Evolutionary conservation across 2,329 filamentous ascomycete species (phyloP), one percentile per base, ranked within the genome.

Genomic region (Drechslerella dactyloides): DNA sequence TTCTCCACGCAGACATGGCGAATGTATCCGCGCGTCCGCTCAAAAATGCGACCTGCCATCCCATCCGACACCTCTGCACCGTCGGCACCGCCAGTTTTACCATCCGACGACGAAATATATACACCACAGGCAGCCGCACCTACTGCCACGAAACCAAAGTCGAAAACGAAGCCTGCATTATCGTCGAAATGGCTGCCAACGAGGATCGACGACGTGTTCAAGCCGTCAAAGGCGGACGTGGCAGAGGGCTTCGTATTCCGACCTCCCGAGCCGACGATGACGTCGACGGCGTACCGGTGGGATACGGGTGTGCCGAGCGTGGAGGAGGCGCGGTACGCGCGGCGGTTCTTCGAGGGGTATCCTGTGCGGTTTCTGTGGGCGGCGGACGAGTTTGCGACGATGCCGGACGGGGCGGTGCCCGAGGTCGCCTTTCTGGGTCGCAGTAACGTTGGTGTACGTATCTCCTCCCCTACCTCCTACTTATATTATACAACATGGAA

Each of bases 391-490:
- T 90, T 90, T 79, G 85, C 84, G 74, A 80, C 81, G 2, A 84
- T 88, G 68, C 84, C 85, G 6, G 80, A 81, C 62, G 82, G 82
- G 7, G 75, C 78, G 42, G 76, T 77, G 23, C 76, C 79, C 11
- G 78, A 81, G 72, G 77, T 81, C 13, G 85, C 84, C 44, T 89
- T 91, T 76, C 81, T 90, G 2, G 88, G 88, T 17, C 84, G 88
- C 52, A 87, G 85, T 42, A 91, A 91, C 76, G 88, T 89, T 4
- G 88, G 88, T 15, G 70, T 69, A 23, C 35, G 60, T 58, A n/a
- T 56, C 48, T 2, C 11, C 7, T 42, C 50, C 11, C 7, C 17
- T 61, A 23, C 40, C 17, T 53, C 3, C 17, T 13, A 44, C 7
- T 7, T 7, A 15, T 7, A 37, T 37, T 7, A 7, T 7, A 7